Percentiles rank a stretch among this genome's conserved stretches.
These are phyloP conservation scores for Luzula sylvatica DNA, from an alignment of 176 grass and related monocot species.

Conservation along the genomic window DNA sequence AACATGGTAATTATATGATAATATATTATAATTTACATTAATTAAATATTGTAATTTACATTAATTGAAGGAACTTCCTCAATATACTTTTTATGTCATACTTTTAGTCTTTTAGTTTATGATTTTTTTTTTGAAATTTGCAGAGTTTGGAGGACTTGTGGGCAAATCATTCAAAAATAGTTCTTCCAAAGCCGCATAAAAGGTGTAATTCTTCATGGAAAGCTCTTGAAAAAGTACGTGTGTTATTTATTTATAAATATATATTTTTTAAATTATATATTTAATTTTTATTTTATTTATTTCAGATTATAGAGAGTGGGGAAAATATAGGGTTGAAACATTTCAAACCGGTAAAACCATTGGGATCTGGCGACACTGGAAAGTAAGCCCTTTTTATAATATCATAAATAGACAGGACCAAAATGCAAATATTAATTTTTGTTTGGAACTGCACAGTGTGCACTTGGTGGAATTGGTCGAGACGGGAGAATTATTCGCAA, in stretches of 20 bases:
- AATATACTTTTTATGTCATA: neutral
- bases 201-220: slow-evolving; percentile 62
- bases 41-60: slow-evolving; percentile 1
- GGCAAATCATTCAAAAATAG: slow-evolving; percentile 78
- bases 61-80: too few species aligned
- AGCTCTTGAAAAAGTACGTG: slow-evolving; percentile 74
- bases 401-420: too few species aligned
- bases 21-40: slow-evolving; percentile 15
- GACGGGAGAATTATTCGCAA: slow-evolving; percentile 73
- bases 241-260: neutral
- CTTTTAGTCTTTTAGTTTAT: slow-evolving; percentile 11
- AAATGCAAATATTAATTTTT: slow-evolving; percentile 6
- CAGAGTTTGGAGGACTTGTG: slow-evolving; percentile 87
- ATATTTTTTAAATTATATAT: neutral
- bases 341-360: slow-evolving; percentile 78
- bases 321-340: slow-evolving; percentile 80
- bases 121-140: neutral
- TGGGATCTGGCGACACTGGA: slow-evolving; percentile 88
- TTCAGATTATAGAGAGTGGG: slow-evolving; percentile 54
- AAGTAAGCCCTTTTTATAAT: slow-evolving; percentile 32
- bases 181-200: slow-evolving; percentile 83
- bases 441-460: slow-evolving; percentile 47
- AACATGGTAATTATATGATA: slow-evolving; percentile 73
- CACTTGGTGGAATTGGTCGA: slow-evolving; percentile 79
- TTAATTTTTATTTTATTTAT: slow-evolving; percentile 16